A percentile compares a stretch with the other conserved stretches of the same genome.
Conservation (phyloP, 2,329 filamentous ascomycete genomes). For the Triangularia verruculosa region DNA sequence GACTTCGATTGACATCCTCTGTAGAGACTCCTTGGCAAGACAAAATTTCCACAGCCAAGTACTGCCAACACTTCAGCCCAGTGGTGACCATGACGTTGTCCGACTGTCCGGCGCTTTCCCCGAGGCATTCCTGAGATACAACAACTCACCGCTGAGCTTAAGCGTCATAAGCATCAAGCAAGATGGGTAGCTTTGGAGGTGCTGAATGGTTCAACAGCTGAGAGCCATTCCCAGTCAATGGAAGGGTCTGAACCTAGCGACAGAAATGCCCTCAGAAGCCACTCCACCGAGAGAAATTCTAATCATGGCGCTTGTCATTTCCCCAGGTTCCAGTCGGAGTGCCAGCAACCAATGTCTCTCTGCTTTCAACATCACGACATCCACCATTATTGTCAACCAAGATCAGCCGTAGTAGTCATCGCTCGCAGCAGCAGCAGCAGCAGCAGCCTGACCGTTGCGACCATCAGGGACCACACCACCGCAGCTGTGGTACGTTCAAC, state of each 20-base stretch:
- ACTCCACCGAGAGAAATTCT: background rate
- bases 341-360: background rate
- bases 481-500: background rate
- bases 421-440: background rate
- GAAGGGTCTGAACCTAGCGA: background rate
- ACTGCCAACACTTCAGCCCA: background rate
- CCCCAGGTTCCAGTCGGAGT: background rate
- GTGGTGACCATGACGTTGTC: background rate
- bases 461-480: background rate
- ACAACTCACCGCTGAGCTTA: background rate
- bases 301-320: slow-evolving; percentile 5
- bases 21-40: background rate
- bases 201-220: background rate
- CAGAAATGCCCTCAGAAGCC: background rate
- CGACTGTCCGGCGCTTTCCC: background rate
- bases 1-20: background rate
- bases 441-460: background rate
- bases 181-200: background rate
- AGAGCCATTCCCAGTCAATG: background rate
- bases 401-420: background rate
- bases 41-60: background rate
- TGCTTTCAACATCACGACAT: background rate
- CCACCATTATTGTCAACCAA: background rate
- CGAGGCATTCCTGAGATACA: too few species aligned
- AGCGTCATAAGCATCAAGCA: too few species aligned